Evolutionary conservation across 345 rosid species (phyloP).

Genomic region (Arabidopsis arenosa): DNA sequence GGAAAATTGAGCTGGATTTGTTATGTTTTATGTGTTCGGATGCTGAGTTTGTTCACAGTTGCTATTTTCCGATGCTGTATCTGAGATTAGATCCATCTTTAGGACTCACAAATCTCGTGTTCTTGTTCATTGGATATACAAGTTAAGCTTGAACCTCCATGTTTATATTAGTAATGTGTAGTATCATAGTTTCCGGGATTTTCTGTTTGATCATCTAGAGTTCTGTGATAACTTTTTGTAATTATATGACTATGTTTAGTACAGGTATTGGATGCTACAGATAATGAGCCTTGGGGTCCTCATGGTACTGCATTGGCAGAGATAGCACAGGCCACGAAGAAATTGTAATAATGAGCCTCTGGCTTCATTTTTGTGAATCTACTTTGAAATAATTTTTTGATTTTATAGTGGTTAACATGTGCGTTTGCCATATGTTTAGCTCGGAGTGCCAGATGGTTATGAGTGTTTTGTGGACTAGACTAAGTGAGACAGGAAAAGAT

Average conservation of each 20-base stretch:
- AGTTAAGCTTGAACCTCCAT: slow-evolving; percentile 2
- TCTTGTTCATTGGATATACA: background rate
- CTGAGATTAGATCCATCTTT: background rate
- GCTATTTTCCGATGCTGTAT: background rate
- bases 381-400: slow-evolving; percentile 14
- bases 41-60: slow-evolving; percentile 13
- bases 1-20: slow-evolving; percentile 36
- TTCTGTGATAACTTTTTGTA: background rate
- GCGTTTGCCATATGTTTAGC: slow-evolving; percentile 53
- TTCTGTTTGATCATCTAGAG: background rate
- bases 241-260: slow-evolving; percentile 28
- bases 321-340: slow-evolving; percentile 88
- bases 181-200: background rate
- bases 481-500: slow-evolving; percentile 87
- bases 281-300: slow-evolving; percentile 99
- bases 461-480: slow-evolving; percentile 94
- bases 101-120: slow-evolving; percentile 3
- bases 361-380: slow-evolving; percentile 4
- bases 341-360: slow-evolving; percentile 60
- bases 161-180: background rate
- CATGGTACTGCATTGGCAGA: slow-evolving; percentile 95
- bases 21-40: background rate
- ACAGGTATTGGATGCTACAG: slow-evolving; percentile 97
- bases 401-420: slow-evolving; percentile 29
- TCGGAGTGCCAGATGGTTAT: slow-evolving; percentile 93